These are phyloP conservation scores for Mariannaea sp. DNA, from an alignment of 2,329 filamentous ascomycete genomes.

Conservation along the genomic window DNA sequence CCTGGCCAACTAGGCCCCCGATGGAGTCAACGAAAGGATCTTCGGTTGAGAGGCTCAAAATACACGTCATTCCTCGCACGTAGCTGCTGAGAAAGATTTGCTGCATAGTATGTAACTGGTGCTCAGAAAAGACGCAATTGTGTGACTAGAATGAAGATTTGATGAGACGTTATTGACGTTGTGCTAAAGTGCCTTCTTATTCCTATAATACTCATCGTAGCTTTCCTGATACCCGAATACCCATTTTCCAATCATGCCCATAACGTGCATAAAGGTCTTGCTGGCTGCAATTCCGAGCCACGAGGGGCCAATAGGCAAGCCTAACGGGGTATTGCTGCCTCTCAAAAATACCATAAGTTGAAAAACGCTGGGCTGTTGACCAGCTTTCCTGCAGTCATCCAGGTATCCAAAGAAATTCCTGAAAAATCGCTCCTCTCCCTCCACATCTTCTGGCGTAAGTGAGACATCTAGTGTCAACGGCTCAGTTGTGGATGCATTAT, in stretches of 20 bases:
- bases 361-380: slow-evolving; percentile 1
- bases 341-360: slow-evolving; percentile 5
- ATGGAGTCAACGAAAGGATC: no score
- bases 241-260: slow-evolving; percentile 6
- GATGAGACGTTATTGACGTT: no score
- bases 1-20: no score
- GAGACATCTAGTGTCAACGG: neutral
- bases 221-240: slow-evolving; percentile 1
- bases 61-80: no score
- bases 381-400: slow-evolving; percentile 6
- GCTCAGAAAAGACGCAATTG: no score
- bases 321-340: neutral
- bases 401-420: slow-evolving; percentile 11
- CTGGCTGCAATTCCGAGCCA: neutral
- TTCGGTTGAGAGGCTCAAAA: no score
- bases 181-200: neutral
- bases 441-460: slow-evolving; percentile 3
- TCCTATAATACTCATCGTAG: neutral
- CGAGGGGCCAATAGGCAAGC: neutral
- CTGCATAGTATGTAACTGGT: no score
- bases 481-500: slow-evolving; percentile 4
- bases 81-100: no score
- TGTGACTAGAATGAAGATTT: no score
- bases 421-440: slow-evolving; percentile 6
- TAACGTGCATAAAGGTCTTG: slow-evolving; percentile 4